Evolutionary conservation across 345 rosid species (phyloP).

Genomic region (Brassica nigra): DNA sequence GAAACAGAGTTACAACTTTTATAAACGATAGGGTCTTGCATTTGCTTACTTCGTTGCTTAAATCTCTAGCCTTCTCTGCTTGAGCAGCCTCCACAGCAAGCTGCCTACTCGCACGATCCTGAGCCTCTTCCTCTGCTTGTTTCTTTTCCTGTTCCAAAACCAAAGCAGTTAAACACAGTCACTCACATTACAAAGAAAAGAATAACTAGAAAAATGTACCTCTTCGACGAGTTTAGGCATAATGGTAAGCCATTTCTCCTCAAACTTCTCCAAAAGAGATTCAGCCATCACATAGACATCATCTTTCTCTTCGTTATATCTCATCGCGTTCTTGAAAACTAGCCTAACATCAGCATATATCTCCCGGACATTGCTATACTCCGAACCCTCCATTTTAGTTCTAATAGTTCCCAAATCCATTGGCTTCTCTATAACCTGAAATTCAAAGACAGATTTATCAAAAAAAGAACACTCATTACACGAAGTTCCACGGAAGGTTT

Average conservation of each 20-base stretch:
- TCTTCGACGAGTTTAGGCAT: slow-evolving; percentile 79
- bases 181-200: not conserved
- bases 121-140: slow-evolving; percentile 55
- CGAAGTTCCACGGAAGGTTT: not conserved
- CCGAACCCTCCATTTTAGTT: slow-evolving; percentile 62
- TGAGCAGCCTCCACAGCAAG: slow-evolving; percentile 60
- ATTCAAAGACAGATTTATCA: not conserved
- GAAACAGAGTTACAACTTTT: slow-evolving; percentile 1
- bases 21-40: not conserved
- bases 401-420: slow-evolving; percentile 81
- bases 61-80: slow-evolving; percentile 56
- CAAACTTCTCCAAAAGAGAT: slow-evolving; percentile 64
- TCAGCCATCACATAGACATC: slow-evolving; percentile 78
- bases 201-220: slow-evolving; percentile 42
- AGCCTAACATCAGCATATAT: slow-evolving; percentile 84
- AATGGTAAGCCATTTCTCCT: slow-evolving; percentile 79
- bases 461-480: not conserved
- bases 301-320: slow-evolving; percentile 65
- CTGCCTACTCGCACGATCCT: slow-evolving; percentile 50
- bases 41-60: slow-evolving; percentile 64
- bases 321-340: slow-evolving; percentile 85
- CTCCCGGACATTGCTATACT: slow-evolving; percentile 76
- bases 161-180: not conserved
- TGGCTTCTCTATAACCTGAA: slow-evolving; percentile 76
- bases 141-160: slow-evolving; percentile 57